Evolutionary conservation across 768 basidiomycete genomes (phyloP).

Genomic region (Suillus hirtellus): DNA sequence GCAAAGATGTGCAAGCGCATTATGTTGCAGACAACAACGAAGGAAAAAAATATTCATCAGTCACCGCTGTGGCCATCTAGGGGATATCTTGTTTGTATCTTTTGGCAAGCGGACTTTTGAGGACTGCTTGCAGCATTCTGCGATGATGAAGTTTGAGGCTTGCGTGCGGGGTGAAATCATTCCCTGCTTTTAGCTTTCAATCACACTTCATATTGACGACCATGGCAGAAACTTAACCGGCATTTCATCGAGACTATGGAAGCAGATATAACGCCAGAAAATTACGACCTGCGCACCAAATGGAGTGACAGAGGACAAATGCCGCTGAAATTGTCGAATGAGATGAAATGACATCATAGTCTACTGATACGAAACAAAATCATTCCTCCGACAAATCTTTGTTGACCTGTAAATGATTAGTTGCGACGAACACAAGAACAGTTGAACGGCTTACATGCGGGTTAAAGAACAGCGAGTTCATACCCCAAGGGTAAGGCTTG

Average conservation of each 20-base stretch:
- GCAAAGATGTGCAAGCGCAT: not conserved
- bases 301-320: too few relatives aligned
- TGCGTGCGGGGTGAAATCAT: not conserved
- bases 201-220: not conserved
- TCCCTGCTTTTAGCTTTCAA: not conserved
- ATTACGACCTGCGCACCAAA: not conserved
- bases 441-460: constrained; percentile 51
- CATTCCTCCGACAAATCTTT: constrained; percentile 53
- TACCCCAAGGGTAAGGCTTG: constrained; percentile 87
- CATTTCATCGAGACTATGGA: not conserved
- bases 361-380: constrained; percentile 1
- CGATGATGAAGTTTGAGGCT: not conserved
- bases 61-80: not conserved
- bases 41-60: not conserved
- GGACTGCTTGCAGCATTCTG: not conserved
- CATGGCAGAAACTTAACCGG: not conserved
- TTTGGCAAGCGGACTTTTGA: not conserved
- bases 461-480: constrained; percentile 83
- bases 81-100: not conserved
- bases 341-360: not conserved
- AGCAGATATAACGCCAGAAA: not conserved
- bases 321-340: not conserved
- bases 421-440: constrained; percentile 8
- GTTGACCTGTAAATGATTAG: constrained; percentile 47
- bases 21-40: not conserved